Percentiles rank a stretch among this genome's conserved stretches.
These are phyloP conservation scores for Hibiscus mutabilis DNA, from an alignment of 345 rosid genomes.

Conservation along the genomic window DNA sequence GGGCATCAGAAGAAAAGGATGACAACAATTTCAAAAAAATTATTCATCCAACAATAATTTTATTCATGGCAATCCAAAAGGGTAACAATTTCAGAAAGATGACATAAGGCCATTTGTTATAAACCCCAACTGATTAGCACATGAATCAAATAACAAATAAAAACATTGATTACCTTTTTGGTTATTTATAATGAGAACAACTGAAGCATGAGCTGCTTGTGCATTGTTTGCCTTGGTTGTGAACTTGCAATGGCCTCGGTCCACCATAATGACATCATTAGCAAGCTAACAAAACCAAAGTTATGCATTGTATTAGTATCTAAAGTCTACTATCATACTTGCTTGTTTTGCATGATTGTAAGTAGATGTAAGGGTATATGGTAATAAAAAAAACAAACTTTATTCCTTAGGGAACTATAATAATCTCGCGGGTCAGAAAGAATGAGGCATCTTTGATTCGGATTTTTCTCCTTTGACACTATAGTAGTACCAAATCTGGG, in stretches of 20 bases:
- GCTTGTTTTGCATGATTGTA: neutral
- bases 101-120: neutral
- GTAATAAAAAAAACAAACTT: conserved; percentile 41
- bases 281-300: conserved; percentile 46
- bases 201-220: conserved; percentile 87
- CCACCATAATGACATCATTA: conserved; percentile 80
- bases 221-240: conserved; percentile 86
- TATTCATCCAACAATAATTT: neutral
- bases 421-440: conserved; percentile 84
- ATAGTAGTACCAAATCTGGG: conserved; percentile 86
- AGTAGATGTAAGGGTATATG: neutral
- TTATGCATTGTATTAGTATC: conserved; percentile 9
- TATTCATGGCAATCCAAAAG: conserved; percentile 1
- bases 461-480: conserved; percentile 91
- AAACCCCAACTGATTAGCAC: neutral
- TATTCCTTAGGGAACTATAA: conserved; percentile 53
- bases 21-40: no score
- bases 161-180: conserved; percentile 55
- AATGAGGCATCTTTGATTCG: conserved; percentile 59
- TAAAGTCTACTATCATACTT: neutral
- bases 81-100: neutral
- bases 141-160: conserved; percentile 1
- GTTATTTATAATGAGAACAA: conserved; percentile 80
- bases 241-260: conserved; percentile 84
- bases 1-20: conserved; percentile 55